A percentile compares a stretch with the other conserved stretches of the same genome.
phyloP scores from a whole-genome alignment of 23 red algal genomes.

The Pyropia haitanensis region DNA sequence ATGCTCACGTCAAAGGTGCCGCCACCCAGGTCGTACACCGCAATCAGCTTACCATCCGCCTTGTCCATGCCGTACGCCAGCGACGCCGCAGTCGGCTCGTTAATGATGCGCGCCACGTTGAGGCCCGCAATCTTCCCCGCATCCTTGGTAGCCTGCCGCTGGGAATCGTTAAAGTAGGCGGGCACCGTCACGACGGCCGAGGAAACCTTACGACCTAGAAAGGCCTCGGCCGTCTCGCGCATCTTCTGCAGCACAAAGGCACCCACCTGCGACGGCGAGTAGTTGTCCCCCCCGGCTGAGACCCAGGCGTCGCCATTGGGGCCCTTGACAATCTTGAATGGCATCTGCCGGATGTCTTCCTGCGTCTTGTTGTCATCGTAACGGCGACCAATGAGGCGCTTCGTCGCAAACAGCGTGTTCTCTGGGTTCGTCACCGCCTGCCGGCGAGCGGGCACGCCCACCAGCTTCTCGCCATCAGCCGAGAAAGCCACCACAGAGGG shows the following conservation, averaged over 20 bases:
- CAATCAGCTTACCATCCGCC: slow-evolving; percentile 87
- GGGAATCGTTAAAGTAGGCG: slow-evolving; percentile 97
- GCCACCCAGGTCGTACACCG: slow-evolving; percentile 97
- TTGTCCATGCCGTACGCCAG: slow-evolving; percentile 96
- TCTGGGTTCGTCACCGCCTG: slow-evolving; percentile 95
- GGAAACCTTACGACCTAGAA: slow-evolving; percentile 73
- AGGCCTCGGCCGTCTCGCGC: slow-evolving; percentile 96
- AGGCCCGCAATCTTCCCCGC: slow-evolving; percentile 98
- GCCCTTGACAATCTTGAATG: slow-evolving; percentile 89
- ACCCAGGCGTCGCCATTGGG: slow-evolving; percentile 99
- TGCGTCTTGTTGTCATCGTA: slow-evolving; percentile 83
- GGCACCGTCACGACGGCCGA: slow-evolving; percentile 94
- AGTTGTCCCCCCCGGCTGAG: slow-evolving; percentile 77
- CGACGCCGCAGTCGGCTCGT: slow-evolving; percentile 93
- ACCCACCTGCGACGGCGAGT: slow-evolving; percentile 92
- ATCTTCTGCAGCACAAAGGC: slow-evolving; percentile 98
- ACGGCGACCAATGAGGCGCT: slow-evolving; percentile 93
- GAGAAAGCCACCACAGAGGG: slow-evolving; percentile 98
- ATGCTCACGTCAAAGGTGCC: slow-evolving; percentile 99
- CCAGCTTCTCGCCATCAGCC: slow-evolving; percentile 85
- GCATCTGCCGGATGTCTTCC: slow-evolving; percentile 77
- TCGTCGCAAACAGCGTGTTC: slow-evolving; percentile 97
- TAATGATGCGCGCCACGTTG: slow-evolving; percentile 94
- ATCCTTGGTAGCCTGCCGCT: slow-evolving; percentile 97
- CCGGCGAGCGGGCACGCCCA: slow-evolving; percentile 54